phyloP scores from a whole-genome alignment of 1,284 basidiomycete genomes.

The Ustilago bromivora region DNA sequence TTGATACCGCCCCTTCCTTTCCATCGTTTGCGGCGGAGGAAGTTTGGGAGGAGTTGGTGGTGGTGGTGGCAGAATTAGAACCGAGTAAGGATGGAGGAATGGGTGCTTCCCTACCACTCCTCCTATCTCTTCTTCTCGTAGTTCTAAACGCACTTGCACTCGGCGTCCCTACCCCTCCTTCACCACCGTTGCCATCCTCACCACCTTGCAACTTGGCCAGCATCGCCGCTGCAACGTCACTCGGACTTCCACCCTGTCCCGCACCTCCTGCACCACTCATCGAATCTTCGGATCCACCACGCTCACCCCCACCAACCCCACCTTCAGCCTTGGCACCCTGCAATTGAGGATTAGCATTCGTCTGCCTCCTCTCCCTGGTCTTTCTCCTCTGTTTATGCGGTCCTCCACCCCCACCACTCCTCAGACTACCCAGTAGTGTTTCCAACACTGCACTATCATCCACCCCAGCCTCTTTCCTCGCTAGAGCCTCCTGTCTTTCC shows the following conservation, averaged over 20 bases:
- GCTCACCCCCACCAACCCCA: neutral
- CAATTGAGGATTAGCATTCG: constrained; percentile 42
- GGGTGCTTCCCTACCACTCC: constrained; percentile 36
- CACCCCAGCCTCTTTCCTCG: constrained; percentile 65
- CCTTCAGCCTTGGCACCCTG: neutral
- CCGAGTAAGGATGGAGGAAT: neutral
- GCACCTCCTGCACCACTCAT: constrained; percentile 1
- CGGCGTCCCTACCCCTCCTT: constrained; percentile 1
- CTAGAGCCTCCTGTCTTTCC: constrained; percentile 62
- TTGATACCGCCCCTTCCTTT: neutral
- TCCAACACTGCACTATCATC: constrained; percentile 68
- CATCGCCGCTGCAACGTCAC: constrained; percentile 64
- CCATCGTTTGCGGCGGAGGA: no score
- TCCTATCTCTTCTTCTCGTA: constrained; percentile 39
- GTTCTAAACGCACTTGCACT: constrained; percentile 36
- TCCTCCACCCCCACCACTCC: constrained; percentile 58
- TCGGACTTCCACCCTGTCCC: constrained; percentile 39
- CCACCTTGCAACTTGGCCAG: constrained; percentile 64
- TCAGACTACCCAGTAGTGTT: constrained; percentile 63
- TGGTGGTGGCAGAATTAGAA: neutral
- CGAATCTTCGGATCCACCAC: constrained; percentile 32
- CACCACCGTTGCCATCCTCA: constrained; percentile 8
- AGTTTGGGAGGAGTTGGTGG: no score
- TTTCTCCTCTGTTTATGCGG: constrained; percentile 61
- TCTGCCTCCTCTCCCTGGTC: constrained; percentile 55